These are phyloP conservation scores for Carex pumila DNA, from an alignment of 176 grass and related monocot species.

Conservation along the genomic window DNA sequence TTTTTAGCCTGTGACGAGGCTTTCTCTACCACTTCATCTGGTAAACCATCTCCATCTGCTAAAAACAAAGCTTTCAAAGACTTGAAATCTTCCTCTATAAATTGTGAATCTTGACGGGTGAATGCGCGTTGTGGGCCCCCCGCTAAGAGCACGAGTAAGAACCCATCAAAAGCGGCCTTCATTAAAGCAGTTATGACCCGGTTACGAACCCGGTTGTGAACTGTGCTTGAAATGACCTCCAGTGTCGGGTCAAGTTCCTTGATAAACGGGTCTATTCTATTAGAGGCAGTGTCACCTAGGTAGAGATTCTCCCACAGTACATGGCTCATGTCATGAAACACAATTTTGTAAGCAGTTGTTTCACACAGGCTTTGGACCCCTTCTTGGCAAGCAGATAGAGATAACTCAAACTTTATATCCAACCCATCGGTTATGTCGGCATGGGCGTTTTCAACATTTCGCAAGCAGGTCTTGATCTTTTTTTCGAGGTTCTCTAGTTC, in stretches of 20 bases:
- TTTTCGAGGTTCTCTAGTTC: slow-evolving; percentile 90
- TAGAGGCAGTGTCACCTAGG: slow-evolving; percentile 50
- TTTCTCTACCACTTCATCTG: slow-evolving; percentile 87
- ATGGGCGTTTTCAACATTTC: slow-evolving; percentile 90
- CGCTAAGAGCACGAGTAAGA: slow-evolving; percentile 84
- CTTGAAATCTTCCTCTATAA: slow-evolving; percentile 80
- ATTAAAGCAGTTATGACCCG: slow-evolving; percentile 83
- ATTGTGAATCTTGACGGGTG: slow-evolving; percentile 50
- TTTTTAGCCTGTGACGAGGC: slow-evolving; percentile 83
- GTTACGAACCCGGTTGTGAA: slow-evolving; percentile 85
- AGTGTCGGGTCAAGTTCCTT: slow-evolving; percentile 79
- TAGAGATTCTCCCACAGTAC: slow-evolving; percentile 82
- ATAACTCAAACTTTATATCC: slow-evolving; percentile 86
- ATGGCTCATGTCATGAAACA: slow-evolving; percentile 74
- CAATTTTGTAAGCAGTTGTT: slow-evolving; percentile 86
- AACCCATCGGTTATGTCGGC: slow-evolving; percentile 76
- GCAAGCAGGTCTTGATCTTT: slow-evolving; percentile 85
- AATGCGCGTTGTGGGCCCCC: slow-evolving; percentile 81
- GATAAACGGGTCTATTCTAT: slow-evolving; percentile 56
- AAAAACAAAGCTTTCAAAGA: slow-evolving; percentile 71
- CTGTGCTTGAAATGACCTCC: slow-evolving; percentile 70
- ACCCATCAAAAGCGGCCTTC: slow-evolving; percentile 90
- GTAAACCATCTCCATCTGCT: slow-evolving; percentile 89
- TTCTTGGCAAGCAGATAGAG: slow-evolving; percentile 71
- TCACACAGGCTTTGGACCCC: slow-evolving; percentile 79